A percentile compares a stretch with the other conserved stretches of the same genome.
phyloP scores from a whole-genome alignment of 2,329 filamentous ascomycete species.

The Alternaria gaisen region DNA sequence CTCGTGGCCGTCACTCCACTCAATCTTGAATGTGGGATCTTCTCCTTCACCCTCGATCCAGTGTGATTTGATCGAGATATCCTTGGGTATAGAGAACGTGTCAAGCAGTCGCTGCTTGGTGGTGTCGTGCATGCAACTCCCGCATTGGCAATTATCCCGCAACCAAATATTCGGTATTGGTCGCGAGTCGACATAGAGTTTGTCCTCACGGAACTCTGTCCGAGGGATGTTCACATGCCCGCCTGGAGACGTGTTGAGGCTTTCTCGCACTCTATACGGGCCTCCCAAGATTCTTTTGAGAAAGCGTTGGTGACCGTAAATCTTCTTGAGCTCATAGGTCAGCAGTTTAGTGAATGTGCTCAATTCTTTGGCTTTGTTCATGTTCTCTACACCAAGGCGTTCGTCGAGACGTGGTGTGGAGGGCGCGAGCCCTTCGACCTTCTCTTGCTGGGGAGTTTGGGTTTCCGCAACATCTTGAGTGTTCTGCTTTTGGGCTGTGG shows the following conservation, averaged over 20 bases:
- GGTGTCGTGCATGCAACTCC: constrained; percentile 71
- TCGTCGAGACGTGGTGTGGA: background rate
- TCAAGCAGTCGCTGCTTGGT: constrained; percentile 75
- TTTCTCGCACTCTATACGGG: constrained; percentile 3
- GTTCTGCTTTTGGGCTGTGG: background rate
- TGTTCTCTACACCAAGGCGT: background rate
- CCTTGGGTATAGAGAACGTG: constrained; percentile 64
- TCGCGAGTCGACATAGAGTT: constrained; percentile 6
- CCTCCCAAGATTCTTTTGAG: background rate
- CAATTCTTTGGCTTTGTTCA: background rate
- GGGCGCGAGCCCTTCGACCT: background rate
- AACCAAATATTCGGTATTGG: constrained; percentile 46
- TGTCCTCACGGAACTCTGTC: constrained; percentile 4
- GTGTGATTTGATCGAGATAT: constrained; percentile 36
- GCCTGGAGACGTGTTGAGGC: no score
- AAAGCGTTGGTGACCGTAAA: constrained; percentile 1
- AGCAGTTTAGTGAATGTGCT: background rate
- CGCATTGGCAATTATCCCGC: constrained; percentile 76
- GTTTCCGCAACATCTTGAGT: background rate
- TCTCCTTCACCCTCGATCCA: constrained; percentile 9
- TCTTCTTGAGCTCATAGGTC: background rate
- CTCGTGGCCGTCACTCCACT: constrained; percentile 67
- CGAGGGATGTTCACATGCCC: background rate
- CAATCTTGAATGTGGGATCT: constrained; percentile 26
- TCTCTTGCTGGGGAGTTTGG: background rate